Base-by-base conservation (phyloP, 441 rosid species). In the Populus trichocarpa region DNA sequence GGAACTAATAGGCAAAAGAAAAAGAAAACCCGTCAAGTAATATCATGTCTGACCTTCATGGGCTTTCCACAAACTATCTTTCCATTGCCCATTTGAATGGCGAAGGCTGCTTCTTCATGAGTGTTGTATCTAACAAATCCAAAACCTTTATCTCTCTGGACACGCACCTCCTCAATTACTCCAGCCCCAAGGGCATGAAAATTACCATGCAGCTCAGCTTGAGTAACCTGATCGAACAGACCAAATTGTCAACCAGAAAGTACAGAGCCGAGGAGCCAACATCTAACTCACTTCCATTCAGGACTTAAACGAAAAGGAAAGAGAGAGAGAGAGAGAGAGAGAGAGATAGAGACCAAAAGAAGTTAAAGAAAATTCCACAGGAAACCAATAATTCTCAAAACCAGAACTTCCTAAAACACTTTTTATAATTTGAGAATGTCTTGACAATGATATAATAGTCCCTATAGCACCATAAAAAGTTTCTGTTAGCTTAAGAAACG, bases 131-230 rank as follows among this genome's bases (percentile, higher is more conserved):
- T 93, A 79, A 96, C 97, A 57, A 96, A 96, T 72, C 99, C 98
- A 88, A 96, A 96, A 72, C 97, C 98, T 85, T 96, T 96, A 84
- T 94, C 98, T 76, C 95, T 87, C 88, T 96, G 99, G 77, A 96
- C 92, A 53, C 98, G 89, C 71, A 96, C 98, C 84, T 96, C 98
- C 90, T 96, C 98, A 77, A 96, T 92, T 75, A 92, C 92, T 75
- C 99, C 98, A 77, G 97, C 92, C 71, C 94, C 91, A 77, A 96
- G 91, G 67, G 89, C 77, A 83, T 96, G 97, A 90, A 96, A 96
- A 80, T 91, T 95, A 76, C 95, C 91, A 77, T 96, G 99, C 70
- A 94, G 95, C 81, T 93, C 96, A 46, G 89, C 91, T 83, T 96
- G 99, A 46, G 93, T 90, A 67, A 90, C 96, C 98, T 94, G 91